Base-by-base conservation (phyloP, 306 rosid genomes). In the Vigna angularis region DNA sequence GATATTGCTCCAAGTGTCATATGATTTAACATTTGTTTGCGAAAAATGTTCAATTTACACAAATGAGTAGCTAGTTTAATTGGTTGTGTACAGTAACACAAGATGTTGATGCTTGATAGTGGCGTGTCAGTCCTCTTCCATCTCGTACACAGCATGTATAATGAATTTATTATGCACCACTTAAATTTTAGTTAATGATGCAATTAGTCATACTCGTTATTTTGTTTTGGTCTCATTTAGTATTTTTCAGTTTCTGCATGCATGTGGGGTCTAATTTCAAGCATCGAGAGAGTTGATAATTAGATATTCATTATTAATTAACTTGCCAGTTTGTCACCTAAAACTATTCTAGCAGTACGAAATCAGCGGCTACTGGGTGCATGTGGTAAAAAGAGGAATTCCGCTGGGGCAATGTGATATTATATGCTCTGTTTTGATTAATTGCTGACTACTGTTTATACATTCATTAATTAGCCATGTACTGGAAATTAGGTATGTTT, bases 41-140 rank as follows among this genome's bases (percentile, higher is more conserved):
- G 79, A 78, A 84, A 79, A 85, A 78, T 81, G 88, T 87, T 82
- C 87, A 82, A 40, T 52, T 78, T 72, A 55, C 57, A 45, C 61
- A 74, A 76, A 77, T 51, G 40, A 80, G 85, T 84, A 81, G 87
- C 89, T 85, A 79, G 86, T 79, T 6, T 55, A 51, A 38, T 59
- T 42, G 52, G 52, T 80, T 53, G 72, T 72, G 83, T 57, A 36
- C 61, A 24, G 42, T 59, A 61, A 44, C 59, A 28, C 7, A 45
- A 72, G 71, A 49, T 20, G 28, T 70, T 64, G 47, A 58, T 65
- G 58, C 58, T 68, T 56, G 57, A 64, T 69, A 30, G 62, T 61
- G 24, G 34, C 24, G n/a, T 72, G 77, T 20, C 68, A 24, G 50
- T 72, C 45, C 13, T 56, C 56, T 76, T 47, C 51, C 70, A 77